A percentile compares a stretch with the other conserved stretches of the same genome.
Conservation (phyloP, 1,284 basidiomycete species). For the Marasmius fiardii region DNA sequence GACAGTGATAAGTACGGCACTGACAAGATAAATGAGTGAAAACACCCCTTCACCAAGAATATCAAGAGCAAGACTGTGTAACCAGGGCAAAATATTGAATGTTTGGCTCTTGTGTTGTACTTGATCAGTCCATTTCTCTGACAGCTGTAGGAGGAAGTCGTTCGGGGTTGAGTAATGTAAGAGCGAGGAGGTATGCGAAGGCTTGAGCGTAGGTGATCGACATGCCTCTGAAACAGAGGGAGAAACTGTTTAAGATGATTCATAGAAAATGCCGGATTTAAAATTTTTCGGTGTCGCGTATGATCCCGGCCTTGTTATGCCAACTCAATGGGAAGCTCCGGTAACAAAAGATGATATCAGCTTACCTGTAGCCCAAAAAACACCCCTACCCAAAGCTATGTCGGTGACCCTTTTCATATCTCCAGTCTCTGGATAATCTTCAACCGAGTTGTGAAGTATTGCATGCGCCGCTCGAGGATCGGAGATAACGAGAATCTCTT, state of each 20-base stretch:
- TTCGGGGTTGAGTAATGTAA: neutral
- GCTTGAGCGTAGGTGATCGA: neutral
- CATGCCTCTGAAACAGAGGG: neutral
- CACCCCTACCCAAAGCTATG: neutral
- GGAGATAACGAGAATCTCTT: neutral
- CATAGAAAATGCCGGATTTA: constrained; percentile 2
- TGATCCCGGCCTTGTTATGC: neutral
- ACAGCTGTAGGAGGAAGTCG: neutral
- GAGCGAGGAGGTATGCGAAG: no score
- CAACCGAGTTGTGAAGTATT: neutral
- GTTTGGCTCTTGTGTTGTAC: neutral
- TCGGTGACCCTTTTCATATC: neutral
- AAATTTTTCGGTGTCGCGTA: neutral
- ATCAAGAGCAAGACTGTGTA: neutral
- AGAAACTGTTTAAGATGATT: neutral
- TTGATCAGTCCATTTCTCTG: neutral
- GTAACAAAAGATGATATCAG: neutral
- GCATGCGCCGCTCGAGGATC: neutral
- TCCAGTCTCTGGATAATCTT: neutral
- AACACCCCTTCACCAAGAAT: neutral
- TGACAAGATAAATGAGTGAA: no score
- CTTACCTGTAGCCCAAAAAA: neutral
- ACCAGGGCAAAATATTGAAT: neutral
- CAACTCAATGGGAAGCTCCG: neutral
- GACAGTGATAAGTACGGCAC: neutral